Conservation (phyloP, 768 basidiomycete genomes). For the Lentinula detonsa region DNA sequence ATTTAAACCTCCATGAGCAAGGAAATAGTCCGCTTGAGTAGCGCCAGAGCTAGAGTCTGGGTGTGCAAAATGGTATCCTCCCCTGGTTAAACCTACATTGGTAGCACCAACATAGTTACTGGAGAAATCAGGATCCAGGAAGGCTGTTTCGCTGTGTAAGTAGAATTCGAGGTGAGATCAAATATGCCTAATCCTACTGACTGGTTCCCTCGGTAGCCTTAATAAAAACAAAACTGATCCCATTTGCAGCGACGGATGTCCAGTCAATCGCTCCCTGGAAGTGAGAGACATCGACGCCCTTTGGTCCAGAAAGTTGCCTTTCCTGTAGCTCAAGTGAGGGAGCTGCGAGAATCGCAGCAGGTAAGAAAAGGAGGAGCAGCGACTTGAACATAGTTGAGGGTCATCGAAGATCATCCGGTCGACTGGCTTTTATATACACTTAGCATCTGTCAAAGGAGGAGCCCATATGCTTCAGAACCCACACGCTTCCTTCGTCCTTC, state of each 20-base stretch:
- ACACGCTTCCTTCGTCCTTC: too few relatives aligned
- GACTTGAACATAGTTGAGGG: background rate
- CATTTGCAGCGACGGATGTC: slow-evolving; percentile 43
- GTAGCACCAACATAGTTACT: slow-evolving; percentile 52
- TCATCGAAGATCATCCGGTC: background rate
- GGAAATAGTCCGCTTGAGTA: slow-evolving; percentile 52
- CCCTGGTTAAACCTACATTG: slow-evolving; percentile 49
- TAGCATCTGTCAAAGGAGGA: background rate
- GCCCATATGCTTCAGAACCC: background rate
- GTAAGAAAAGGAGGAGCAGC: background rate
- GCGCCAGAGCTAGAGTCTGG: slow-evolving; percentile 50
- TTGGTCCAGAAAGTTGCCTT: slow-evolving; percentile 27
- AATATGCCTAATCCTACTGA: slow-evolving; percentile 15
- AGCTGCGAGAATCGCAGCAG: slow-evolving; percentile 6
- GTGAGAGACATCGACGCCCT: slow-evolving; percentile 52
- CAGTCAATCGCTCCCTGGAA: slow-evolving; percentile 47
- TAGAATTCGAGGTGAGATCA: background rate
- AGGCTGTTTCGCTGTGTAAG: slow-evolving; percentile 18
- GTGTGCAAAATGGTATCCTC: slow-evolving; percentile 56
- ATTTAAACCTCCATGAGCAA: slow-evolving; percentile 44
- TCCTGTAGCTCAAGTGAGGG: slow-evolving; percentile 16
- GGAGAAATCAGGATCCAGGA: slow-evolving; percentile 37
- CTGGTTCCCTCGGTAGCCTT: slow-evolving; percentile 64
- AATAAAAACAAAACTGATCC: slow-evolving; percentile 53
- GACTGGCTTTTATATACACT: background rate